Percentiles rank a stretch among this genome's conserved stretches.
Conservation (phyloP, 352 stramenopile genomes). For the Phytophthora idaei region DNA sequence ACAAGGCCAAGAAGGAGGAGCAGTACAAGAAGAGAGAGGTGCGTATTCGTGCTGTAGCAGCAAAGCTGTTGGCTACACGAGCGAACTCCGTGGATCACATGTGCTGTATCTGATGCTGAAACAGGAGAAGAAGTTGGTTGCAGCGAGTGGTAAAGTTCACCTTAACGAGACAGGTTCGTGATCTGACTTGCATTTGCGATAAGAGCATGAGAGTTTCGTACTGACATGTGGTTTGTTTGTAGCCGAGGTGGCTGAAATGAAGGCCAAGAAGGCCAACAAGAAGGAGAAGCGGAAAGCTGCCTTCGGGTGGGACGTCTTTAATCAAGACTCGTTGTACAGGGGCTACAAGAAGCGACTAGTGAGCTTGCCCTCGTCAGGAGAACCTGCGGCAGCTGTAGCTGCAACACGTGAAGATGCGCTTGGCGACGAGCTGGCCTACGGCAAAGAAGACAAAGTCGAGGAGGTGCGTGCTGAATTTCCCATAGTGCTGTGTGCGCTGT, state of each 20-base stretch:
- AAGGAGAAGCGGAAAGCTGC: constrained; percentile 84
- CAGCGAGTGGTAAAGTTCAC: constrained; percentile 53
- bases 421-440: constrained; percentile 69
- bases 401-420: constrained; percentile 30
- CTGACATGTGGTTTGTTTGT: constrained; percentile 3
- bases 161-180: constrained; percentile 67
- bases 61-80: not conserved
- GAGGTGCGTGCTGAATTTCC: constrained; percentile 40
- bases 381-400: constrained; percentile 9
- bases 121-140: constrained; percentile 62
- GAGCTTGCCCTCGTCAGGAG: constrained; percentile 50
- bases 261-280: constrained; percentile 68
- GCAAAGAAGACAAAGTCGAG: constrained; percentile 56
- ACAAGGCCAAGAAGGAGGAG: constrained; percentile 66
- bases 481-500: not conserved
- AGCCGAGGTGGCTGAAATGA: constrained; percentile 61
- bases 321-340: constrained; percentile 86
- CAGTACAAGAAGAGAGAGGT: constrained; percentile 63
- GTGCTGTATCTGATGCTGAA: not conserved
- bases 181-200: not conserved
- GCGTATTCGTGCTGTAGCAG: not conserved
- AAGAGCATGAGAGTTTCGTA: not conserved
- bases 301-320: constrained; percentile 88
- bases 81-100: not conserved
- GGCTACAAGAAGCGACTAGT: constrained; percentile 85